Conservation (phyloP, 2,329 filamentous ascomycete species). For the Nemania sp. region DNA sequence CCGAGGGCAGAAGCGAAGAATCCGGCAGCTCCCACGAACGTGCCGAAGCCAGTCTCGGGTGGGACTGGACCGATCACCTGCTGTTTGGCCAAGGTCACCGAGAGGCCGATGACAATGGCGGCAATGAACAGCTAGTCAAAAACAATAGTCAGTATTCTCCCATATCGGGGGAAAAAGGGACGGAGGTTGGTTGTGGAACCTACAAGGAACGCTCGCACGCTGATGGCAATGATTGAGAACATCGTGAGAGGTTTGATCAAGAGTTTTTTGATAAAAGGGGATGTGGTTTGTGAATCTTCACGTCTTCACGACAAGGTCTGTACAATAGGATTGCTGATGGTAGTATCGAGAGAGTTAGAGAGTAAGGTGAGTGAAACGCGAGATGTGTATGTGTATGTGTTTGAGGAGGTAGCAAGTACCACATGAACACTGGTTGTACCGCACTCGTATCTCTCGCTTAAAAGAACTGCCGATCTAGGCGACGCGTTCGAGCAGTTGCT, state of each 20-base stretch:
- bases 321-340: neutral
- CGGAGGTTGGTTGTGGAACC: neutral
- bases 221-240: constrained; percentile 1
- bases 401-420: no score
- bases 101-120: constrained; percentile 21
- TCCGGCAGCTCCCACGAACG: constrained; percentile 17
- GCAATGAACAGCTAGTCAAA: constrained; percentile 12
- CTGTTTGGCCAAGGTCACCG: constrained; percentile 13
- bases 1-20: constrained; percentile 21
- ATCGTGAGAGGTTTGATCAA: neutral
- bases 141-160: neutral
- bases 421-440: no score
- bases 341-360: neutral
- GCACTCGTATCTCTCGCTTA: no score
- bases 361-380: no score
- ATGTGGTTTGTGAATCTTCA: neutral
- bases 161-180: no score
- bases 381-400: no score
- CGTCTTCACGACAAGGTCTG: neutral
- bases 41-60: constrained; percentile 16
- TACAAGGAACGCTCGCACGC: constrained; percentile 22
- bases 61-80: constrained; percentile 19
- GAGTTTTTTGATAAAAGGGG: neutral
- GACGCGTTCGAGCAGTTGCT: neutral
- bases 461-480: no score